phyloP scores from a whole-genome alignment of 1,139 yeast species.

The Neolecta irregularis region DNA sequence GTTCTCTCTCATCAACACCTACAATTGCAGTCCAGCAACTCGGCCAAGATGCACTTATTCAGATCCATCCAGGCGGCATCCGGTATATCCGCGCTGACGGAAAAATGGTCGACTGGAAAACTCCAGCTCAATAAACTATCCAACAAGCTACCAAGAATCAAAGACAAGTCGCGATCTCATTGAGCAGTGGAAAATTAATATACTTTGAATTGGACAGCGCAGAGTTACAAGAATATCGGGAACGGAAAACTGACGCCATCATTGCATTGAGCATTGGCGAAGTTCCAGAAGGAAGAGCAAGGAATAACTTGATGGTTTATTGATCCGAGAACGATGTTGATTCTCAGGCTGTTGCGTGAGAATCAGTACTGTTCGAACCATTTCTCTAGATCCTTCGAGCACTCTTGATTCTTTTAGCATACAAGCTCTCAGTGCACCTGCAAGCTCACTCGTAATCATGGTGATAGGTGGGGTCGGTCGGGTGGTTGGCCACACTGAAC shows the following conservation, averaged over 20 bases:
- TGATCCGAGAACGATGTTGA: background rate
- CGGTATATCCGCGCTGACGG: constrained; percentile 37
- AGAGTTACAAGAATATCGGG: constrained; percentile 54
- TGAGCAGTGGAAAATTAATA: constrained; percentile 59
- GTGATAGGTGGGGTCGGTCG: no score
- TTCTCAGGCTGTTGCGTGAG: constrained; percentile 48
- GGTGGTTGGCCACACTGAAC: no score
- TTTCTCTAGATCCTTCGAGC: constrained; percentile 49
- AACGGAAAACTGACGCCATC: constrained; percentile 37
- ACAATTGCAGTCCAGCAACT: constrained; percentile 61
- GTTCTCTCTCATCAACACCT: constrained; percentile 38
- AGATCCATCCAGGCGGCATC: constrained; percentile 60
- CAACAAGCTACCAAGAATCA: constrained; percentile 45
- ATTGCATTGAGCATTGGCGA: constrained; percentile 42
- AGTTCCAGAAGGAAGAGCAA: constrained; percentile 32
- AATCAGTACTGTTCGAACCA: constrained; percentile 50
- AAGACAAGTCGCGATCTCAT: constrained; percentile 51
- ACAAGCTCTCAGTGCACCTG: constrained; percentile 52
- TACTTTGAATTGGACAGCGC: constrained; percentile 60
- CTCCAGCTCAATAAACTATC: constrained; percentile 65
- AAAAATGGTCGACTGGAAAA: constrained; percentile 52
- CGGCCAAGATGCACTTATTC: constrained; percentile 50
- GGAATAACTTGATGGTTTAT: constrained; percentile 36
- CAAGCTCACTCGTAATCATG: constrained; percentile 35
- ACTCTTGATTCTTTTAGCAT: constrained; percentile 48